Conservation (phyloP, 768 basidiomycete genomes). For the Auricularia sp. region DNA sequence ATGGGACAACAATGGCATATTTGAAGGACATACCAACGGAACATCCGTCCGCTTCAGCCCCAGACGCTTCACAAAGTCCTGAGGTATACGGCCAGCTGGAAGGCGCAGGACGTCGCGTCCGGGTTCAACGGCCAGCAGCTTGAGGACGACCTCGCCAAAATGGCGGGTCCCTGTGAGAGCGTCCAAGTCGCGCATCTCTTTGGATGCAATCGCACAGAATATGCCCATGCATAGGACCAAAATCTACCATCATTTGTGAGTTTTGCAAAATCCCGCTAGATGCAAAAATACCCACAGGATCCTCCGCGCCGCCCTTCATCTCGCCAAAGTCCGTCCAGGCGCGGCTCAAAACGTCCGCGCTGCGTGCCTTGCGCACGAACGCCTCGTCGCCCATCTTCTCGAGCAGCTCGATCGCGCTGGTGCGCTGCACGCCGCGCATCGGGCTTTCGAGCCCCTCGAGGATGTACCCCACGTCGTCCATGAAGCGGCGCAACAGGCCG, state of each 20-base stretch:
- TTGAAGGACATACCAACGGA: background rate
- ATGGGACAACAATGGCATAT: too few species aligned
- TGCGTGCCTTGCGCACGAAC: slow-evolving; percentile 71
- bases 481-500: slow-evolving; percentile 68
- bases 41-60: slow-evolving; percentile 4
- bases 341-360: slow-evolving; percentile 58
- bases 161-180: background rate
- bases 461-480: slow-evolving; percentile 78
- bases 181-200: background rate
- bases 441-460: slow-evolving; percentile 61
- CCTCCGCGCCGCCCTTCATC: slow-evolving; percentile 49
- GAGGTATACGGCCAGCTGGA: background rate
- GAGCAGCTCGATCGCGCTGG: slow-evolving; percentile 70
- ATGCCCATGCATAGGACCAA: slow-evolving; percentile 5
- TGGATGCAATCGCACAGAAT: background rate
- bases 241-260: background rate
- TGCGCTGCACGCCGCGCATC: slow-evolving; percentile 47
- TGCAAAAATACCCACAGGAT: slow-evolving; percentile 38
- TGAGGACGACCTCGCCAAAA: background rate
- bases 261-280: background rate
- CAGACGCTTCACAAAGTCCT: slow-evolving; percentile 3
- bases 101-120: background rate
- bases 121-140: background rate
- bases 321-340: slow-evolving; percentile 59
- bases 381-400: slow-evolving; percentile 63